These are phyloP conservation scores for Coniochaeta prunicola DNA, from an alignment of 2,329 filamentous ascomycete species.

Conservation along the genomic window DNA sequence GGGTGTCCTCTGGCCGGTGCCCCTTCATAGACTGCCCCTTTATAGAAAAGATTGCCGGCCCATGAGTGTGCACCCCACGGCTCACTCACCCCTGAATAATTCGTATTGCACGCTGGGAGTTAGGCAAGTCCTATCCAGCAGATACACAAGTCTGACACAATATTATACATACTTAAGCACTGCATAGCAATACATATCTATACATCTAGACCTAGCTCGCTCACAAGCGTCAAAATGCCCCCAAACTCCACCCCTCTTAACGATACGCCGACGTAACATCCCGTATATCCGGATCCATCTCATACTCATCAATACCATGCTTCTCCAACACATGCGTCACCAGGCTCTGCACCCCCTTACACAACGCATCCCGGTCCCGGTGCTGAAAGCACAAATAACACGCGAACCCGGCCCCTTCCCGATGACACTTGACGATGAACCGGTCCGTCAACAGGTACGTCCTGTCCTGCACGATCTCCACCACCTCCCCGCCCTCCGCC, in stretches of 20 bases:
- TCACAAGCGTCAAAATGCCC: background rate
- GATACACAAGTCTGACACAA: background rate
- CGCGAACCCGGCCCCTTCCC: slow-evolving; percentile 20
- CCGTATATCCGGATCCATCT: slow-evolving; percentile 16
- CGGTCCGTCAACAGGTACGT: background rate
- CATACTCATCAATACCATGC: slow-evolving; percentile 16
- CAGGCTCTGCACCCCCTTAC: slow-evolving; percentile 18
- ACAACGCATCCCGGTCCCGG: slow-evolving; percentile 20
- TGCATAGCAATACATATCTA: background rate
- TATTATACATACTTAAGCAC: background rate
- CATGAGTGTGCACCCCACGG: background rate
- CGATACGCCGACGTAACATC: slow-evolving; percentile 7
- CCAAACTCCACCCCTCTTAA: background rate
- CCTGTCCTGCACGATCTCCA: background rate
- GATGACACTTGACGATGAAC: slow-evolving; percentile 26
- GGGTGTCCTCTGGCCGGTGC: too few relatives aligned
- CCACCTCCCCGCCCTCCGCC: background rate
- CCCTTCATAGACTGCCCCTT: too few relatives aligned
- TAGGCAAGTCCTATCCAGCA: background rate
- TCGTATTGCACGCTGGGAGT: background rate
- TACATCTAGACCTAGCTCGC: background rate
- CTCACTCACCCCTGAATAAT: background rate
- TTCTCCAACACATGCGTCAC: slow-evolving; percentile 21
- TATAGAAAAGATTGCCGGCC: background rate
- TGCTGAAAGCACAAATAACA: slow-evolving; percentile 23